Conservation (phyloP, 306 rosid genomes). For the Inga laurina region DNA sequence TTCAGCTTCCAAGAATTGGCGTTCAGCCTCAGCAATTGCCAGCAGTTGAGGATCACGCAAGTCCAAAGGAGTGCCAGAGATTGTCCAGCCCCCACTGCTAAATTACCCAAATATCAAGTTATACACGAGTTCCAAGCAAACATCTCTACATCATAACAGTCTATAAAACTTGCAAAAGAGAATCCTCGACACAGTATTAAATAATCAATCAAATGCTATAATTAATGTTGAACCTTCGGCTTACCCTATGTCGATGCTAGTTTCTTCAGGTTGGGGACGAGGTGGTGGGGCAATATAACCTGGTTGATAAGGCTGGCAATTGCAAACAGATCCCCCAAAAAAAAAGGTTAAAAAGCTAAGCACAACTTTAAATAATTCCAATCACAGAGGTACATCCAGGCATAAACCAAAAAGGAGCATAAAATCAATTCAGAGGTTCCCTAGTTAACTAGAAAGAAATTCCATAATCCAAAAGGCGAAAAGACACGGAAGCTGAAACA, state of each 20-base stretch:
- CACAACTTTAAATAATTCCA: neutral
- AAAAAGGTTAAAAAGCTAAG: slow-evolving; percentile 7
- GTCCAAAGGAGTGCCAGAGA: slow-evolving; percentile 95
- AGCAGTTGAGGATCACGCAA: slow-evolving; percentile 89
- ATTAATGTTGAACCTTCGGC: slow-evolving; percentile 18
- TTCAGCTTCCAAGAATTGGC: slow-evolving; percentile 83
- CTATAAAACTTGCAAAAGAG: slow-evolving; percentile 8
- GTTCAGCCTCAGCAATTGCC: slow-evolving; percentile 98
- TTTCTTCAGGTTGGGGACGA: slow-evolving; percentile 76
- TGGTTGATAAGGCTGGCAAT: slow-evolving; percentile 66
- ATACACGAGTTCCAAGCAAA: slow-evolving; percentile 26
- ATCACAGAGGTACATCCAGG: neutral
- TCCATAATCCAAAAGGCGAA: neutral
- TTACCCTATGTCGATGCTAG: slow-evolving; percentile 92
- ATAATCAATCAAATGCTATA: neutral
- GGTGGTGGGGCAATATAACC: slow-evolving; percentile 93
- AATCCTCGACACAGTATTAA: slow-evolving; percentile 5
- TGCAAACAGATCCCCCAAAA: neutral
- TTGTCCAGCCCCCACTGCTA: slow-evolving; percentile 94
- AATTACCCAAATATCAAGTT: slow-evolving; percentile 18
- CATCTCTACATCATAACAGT: neutral
- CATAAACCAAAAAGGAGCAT: neutral
- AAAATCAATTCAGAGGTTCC: neutral
- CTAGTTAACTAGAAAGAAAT: neutral
- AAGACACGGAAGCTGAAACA: neutral